Evolutionary conservation across 768 basidiomycete species (phyloP).

Genomic region (Sistotremastrum niveocremeum): DNA sequence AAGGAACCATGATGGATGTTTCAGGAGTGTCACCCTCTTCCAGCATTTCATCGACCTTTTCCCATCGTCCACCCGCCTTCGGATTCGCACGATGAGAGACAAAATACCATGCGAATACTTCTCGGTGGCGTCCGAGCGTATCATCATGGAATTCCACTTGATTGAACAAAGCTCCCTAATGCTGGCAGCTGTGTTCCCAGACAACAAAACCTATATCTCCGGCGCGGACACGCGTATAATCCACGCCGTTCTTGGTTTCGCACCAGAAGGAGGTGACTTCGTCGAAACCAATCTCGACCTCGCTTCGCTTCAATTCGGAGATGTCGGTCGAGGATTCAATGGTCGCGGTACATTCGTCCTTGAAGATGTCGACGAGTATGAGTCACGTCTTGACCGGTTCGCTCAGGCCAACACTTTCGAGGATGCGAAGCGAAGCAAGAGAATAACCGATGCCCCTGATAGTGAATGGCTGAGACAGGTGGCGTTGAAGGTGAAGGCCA

Average conservation of each 20-base stretch:
- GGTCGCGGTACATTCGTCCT: constrained; percentile 7
- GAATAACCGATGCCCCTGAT: not conserved
- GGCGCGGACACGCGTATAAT: constrained; percentile 6
- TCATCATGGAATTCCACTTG: too few species aligned
- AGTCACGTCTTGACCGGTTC: too few species aligned
- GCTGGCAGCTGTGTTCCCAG: too few species aligned
- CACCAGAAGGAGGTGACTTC: not conserved
- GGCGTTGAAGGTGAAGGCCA: constrained; percentile 7
- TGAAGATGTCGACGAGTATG: constrained; percentile 8
- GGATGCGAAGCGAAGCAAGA: too few species aligned
- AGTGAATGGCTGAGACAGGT: constrained; percentile 7
- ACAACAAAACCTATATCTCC: constrained; percentile 3
- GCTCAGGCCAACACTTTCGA: too few species aligned
- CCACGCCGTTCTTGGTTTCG: constrained; percentile 9
- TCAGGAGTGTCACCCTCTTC: constrained; percentile 5
- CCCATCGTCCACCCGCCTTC: not conserved
- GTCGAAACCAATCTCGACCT: constrained; percentile 5
- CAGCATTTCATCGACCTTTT: constrained; percentile 12
- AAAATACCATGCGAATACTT: too few species aligned
- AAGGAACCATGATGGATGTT: constrained; percentile 12
- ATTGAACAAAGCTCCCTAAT: too few species aligned
- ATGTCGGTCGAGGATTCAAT: constrained; percentile 8
- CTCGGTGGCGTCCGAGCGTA: too few species aligned
- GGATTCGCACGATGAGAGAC: too few species aligned
- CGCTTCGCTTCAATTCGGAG: constrained; percentile 13